phyloP scores from a whole-genome alignment of 495 filamentous ascomycete species.

The Parachaetomium inaequale region DNA sequence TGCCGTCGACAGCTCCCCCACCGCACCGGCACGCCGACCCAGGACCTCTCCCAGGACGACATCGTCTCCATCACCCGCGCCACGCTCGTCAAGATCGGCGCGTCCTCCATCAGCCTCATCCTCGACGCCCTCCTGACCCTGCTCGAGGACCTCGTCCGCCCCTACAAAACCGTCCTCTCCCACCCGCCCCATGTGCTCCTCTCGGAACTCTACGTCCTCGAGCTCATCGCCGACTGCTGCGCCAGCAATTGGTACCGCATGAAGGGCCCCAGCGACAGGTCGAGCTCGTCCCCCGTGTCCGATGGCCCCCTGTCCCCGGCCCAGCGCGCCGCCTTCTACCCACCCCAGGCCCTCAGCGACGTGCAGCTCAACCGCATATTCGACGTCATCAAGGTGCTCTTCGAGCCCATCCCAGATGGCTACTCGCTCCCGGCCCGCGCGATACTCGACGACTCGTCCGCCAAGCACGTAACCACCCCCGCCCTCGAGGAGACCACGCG shows the following conservation, averaged over 20 bases:
- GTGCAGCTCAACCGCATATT: constrained; percentile 41
- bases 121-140: constrained; percentile 53
- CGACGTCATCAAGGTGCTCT: constrained; percentile 41
- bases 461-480: constrained; percentile 31
- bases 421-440: constrained; percentile 45
- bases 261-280: constrained; percentile 33
- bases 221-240: constrained; percentile 62
- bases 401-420: constrained; percentile 48
- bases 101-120: constrained; percentile 50
- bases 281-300: neutral
- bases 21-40: constrained; percentile 56
- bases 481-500: constrained; percentile 34
- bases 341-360: constrained; percentile 38
- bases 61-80: constrained; percentile 56
- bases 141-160: constrained; percentile 47
- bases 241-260: constrained; percentile 48
- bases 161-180: constrained; percentile 37
- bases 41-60: constrained; percentile 59
- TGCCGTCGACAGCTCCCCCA: constrained; percentile 55
- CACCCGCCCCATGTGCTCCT: constrained; percentile 54
- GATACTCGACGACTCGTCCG: constrained; percentile 42
- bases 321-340: constrained; percentile 24
- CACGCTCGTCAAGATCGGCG: constrained; percentile 58
- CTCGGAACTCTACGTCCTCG: constrained; percentile 58
- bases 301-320: constrained; percentile 24